Base-by-base conservation (phyloP, 495 filamentous ascomycete species). In the Xylaria acuta region DNA sequence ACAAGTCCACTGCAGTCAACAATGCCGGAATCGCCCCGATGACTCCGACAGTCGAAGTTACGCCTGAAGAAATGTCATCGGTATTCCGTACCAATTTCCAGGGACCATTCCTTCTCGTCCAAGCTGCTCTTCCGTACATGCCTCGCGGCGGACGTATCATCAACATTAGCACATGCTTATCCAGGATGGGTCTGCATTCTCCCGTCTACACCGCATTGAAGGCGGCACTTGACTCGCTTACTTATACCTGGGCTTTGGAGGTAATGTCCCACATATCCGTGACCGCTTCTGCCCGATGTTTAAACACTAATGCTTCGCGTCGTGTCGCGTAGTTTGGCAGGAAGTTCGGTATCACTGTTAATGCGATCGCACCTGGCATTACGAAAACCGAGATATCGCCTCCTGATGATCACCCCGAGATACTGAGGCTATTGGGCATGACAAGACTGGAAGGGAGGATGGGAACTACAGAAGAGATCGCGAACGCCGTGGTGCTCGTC, bases 401-500 rank as follows among this genome's bases (percentile, higher is more conserved):
- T 54, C 62, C 63, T 36, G 34, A 68, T 64, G 64, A 63, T 22
- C 58, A 60, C 58, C 58, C 58, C 45, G 66, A 60, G 64, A 36
- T 30, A 22, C 25, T 22, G 67, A 67, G 49, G 68, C 22, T 71
- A 53, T 53, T 71, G 20, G 20, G 22, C 53, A 60, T 73, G 70
- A 70, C 51, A 11, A 75, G 70, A 30, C 40, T 67, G 51, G 70
- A 68, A 45, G 63, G 54, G 62, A 67, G 84, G 25, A 76, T 79
- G 14, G 85, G 85, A 38, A 60, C 30, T 36, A 3, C 6, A 38
- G 32, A 60, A 22, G 0, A 83, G 75, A 79, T 88, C 65, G 85
- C 80, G 34, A 82, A 86, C 73, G 82, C 82, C 12, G 83, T 85
- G n/a, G 27, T 82, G 40, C 74, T 86, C 32, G 64, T 88, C 47